These are phyloP conservation scores for Talaromyces proteolyticus DNA, from an alignment of 495 filamentous ascomycete species.

Conservation along the genomic window DNA sequence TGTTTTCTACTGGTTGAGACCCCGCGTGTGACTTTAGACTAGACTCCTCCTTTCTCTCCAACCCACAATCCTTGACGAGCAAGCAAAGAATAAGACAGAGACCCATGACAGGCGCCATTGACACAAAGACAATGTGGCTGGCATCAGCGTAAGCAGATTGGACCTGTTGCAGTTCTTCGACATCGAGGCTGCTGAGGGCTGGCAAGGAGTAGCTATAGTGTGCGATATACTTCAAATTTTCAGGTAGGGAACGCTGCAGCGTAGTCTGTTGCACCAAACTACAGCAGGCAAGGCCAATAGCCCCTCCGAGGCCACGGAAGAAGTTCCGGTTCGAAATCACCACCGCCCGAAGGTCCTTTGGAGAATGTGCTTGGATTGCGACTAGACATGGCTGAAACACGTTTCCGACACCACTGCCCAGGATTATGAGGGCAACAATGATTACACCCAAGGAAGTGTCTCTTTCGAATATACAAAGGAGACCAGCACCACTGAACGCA, in stretches of 20 bases:
- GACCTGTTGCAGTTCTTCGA: not conserved
- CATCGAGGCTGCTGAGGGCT: not conserved
- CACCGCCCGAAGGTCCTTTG: conserved; percentile 36
- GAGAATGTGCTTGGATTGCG: conserved; percentile 42
- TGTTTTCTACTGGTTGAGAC: too few species aligned
- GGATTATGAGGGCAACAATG: not conserved
- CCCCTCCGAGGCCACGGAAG: conserved; percentile 38
- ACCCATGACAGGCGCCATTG: conserved; percentile 2
- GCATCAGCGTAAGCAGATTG: not conserved
- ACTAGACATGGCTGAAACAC: conserved; percentile 20
- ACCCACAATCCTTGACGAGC: not conserved
- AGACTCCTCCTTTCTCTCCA: not conserved
- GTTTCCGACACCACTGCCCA: not conserved
- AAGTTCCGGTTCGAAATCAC: conserved; percentile 45
- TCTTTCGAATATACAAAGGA: not conserved
- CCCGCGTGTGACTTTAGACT: too few species aligned
- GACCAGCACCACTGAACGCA: not conserved
- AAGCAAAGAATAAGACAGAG: conserved; percentile 3
- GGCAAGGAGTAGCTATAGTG: conserved; percentile 1
- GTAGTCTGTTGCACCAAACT: conserved; percentile 32
- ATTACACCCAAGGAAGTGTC: not conserved
- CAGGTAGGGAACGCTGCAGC: conserved; percentile 21
- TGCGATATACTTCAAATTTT: not conserved
- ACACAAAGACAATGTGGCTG: conserved; percentile 1
- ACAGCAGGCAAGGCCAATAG: conserved; percentile 37